Evolutionary conservation across 1,284 basidiomycete species (phyloP).

Genomic region (Veloporphyrellus conicus): DNA sequence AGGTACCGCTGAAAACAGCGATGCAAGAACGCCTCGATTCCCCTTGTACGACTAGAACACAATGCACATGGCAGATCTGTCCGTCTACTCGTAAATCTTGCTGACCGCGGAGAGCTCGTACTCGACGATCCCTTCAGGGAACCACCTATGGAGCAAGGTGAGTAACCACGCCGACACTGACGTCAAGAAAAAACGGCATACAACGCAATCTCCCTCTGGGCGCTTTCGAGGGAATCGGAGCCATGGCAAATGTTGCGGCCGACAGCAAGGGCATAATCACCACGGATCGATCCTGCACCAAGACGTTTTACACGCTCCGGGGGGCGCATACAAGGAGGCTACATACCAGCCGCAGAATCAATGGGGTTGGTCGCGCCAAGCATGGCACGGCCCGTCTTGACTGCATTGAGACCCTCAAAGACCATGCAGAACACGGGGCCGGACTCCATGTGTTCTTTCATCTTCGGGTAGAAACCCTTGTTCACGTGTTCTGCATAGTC

Average conservation of each 20-base stretch:
- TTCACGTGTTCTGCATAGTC: constrained; percentile 92
- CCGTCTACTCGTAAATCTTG: constrained; percentile 80
- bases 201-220: constrained; percentile 88
- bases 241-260: constrained; percentile 95
- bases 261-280: constrained; percentile 88
- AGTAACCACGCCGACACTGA: constrained; percentile 4
- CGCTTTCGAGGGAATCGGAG: constrained; percentile 87
- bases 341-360: constrained; percentile 74
- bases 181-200: constrained; percentile 41
- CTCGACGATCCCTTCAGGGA: constrained; percentile 79
- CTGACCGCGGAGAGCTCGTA: constrained; percentile 65
- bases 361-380: constrained; percentile 98
- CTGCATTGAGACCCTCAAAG: constrained; percentile 94
- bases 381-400: constrained; percentile 94
- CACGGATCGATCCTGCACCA: constrained; percentile 78
- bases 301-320: not conserved
- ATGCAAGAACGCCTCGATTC: not conserved
- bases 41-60: constrained; percentile 21
- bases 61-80: constrained; percentile 18
- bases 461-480: constrained; percentile 89
- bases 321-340: not conserved
- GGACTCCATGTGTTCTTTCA: constrained; percentile 92
- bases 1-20: too few relatives aligned
- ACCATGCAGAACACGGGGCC: constrained; percentile 98
- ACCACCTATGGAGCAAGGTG: constrained; percentile 55